Evolutionary conservation across 2,329 filamentous ascomycete species (phyloP).

Genomic region (Monilinia polystroma): DNA sequence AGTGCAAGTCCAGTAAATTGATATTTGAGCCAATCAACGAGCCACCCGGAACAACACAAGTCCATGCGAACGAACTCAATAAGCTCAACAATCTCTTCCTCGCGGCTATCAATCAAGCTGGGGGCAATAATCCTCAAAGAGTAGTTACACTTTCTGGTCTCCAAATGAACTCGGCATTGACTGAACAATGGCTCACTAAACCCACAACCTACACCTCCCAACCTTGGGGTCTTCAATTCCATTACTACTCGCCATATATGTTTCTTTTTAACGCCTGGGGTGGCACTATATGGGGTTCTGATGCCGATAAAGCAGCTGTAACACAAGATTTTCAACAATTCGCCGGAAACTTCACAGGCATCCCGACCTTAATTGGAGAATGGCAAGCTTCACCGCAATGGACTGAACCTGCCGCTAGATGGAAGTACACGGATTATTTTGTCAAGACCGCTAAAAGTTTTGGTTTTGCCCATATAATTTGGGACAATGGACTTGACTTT

Average conservation of each 20-base stretch:
- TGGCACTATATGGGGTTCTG: constrained; percentile 59
- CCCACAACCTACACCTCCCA: constrained; percentile 50
- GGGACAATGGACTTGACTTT: constrained; percentile 60
- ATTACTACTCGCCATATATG: constrained; percentile 59
- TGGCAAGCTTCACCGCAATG: constrained; percentile 51
- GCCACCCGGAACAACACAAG: constrained; percentile 52
- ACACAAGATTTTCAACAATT: constrained; percentile 51
- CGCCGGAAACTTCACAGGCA: constrained; percentile 53
- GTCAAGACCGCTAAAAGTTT: constrained; percentile 50
- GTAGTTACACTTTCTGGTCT: constrained; percentile 57
- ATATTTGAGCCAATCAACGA: constrained; percentile 62
- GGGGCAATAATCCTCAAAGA: constrained; percentile 54
- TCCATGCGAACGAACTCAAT: constrained; percentile 52
- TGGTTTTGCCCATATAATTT: constrained; percentile 52
- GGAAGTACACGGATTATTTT: constrained; percentile 58
- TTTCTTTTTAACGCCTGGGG: constrained; percentile 54
- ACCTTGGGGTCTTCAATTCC: constrained; percentile 60
- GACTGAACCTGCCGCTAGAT: constrained; percentile 55
- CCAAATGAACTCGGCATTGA: constrained; percentile 52
- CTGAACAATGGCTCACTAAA: constrained; percentile 53
- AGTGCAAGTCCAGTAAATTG: constrained; percentile 53
- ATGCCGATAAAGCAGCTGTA: constrained; percentile 51
- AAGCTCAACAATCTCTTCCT: constrained; percentile 58
- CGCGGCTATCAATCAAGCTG: constrained; percentile 51
- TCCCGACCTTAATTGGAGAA: constrained; percentile 58